A percentile compares a stretch with the other conserved stretches of the same genome.
Evolutionary conservation across 768 basidiomycete genomes (phyloP).

Genomic region (Leccinum pellstonianum): DNA sequence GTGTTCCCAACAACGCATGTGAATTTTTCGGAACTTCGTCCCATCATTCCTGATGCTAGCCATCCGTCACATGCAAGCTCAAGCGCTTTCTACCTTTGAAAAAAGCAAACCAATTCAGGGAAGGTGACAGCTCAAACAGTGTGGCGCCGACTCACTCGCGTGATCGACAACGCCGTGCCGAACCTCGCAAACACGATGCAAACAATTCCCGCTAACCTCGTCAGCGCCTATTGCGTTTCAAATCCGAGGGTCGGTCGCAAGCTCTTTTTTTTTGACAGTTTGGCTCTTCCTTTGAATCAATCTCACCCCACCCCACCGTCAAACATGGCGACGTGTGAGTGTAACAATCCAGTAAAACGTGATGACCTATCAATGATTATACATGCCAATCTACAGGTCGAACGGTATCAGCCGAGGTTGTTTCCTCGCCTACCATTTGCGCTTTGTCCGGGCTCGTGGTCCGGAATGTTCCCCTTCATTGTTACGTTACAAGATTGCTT

Average conservation of each 20-base stretch:
- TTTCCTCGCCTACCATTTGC: neutral
- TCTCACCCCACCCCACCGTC: neutral
- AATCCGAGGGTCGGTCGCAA: neutral
- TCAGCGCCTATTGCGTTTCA: constrained; percentile 5
- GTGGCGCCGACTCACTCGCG: constrained; percentile 4
- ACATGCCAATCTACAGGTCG: neutral
- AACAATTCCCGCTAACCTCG: neutral
- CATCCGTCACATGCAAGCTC: neutral
- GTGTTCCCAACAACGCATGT: constrained; percentile 22
- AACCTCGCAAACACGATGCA: neutral
- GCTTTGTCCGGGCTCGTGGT: neutral
- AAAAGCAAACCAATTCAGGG: neutral
- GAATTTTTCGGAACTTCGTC: neutral
- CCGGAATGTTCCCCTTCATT: neutral
- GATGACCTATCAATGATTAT: neutral
- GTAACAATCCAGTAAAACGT: neutral
- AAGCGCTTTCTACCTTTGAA: neutral
- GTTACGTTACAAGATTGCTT: neutral
- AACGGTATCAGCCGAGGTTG: neutral
- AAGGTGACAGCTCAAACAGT: neutral
- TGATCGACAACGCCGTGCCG: constrained; percentile 3
- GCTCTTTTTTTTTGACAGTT: neutral
- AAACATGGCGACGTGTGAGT: constrained; percentile 4
- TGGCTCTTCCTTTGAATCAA: neutral
- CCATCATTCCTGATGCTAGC: neutral